Conservation (phyloP, 1,284 basidiomycete genomes). For the Ganoderma boninense region DNA sequence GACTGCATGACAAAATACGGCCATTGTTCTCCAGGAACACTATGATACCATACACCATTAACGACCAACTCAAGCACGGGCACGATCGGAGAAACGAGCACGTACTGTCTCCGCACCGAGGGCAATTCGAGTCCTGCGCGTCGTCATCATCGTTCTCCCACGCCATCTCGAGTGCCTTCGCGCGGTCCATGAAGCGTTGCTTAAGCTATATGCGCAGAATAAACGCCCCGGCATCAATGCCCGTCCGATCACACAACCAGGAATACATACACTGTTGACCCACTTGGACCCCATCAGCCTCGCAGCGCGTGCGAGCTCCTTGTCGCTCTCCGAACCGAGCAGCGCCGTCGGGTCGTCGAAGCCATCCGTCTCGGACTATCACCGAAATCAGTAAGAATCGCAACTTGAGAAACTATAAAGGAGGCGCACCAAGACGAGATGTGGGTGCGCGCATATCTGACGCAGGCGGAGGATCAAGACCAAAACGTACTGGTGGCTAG, state of each 20-base stretch:
- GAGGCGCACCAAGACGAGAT: slow-evolving; percentile 62
- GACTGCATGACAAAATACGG: slow-evolving; percentile 62
- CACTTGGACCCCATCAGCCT: slow-evolving; percentile 62
- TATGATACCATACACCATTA: slow-evolving; percentile 32
- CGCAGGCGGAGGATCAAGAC: slow-evolving; percentile 65
- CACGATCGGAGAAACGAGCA: background rate
- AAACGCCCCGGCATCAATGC: background rate
- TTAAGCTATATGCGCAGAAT: slow-evolving; percentile 41
- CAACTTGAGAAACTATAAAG: background rate
- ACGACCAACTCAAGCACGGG: background rate
- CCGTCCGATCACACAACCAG: background rate
- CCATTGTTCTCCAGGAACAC: slow-evolving; percentile 58
- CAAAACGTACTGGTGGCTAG: slow-evolving; percentile 25
- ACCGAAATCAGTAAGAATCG: background rate
- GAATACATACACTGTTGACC: slow-evolving; percentile 55
- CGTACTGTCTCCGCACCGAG: slow-evolving; percentile 64
- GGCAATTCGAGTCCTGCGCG: slow-evolving; percentile 53
- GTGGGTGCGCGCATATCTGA: slow-evolving; percentile 72
- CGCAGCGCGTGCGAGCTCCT: slow-evolving; percentile 62
- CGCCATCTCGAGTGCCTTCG: slow-evolving; percentile 50
- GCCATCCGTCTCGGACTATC: slow-evolving; percentile 50
- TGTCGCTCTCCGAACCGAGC: slow-evolving; percentile 50
- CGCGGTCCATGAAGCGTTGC: slow-evolving; percentile 55
- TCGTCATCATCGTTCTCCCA: slow-evolving; percentile 50
- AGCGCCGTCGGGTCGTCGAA: slow-evolving; percentile 60